Base-by-base conservation (phyloP, 2,329 filamentous ascomycete genomes). In the Colletotrichum salicis region DNA sequence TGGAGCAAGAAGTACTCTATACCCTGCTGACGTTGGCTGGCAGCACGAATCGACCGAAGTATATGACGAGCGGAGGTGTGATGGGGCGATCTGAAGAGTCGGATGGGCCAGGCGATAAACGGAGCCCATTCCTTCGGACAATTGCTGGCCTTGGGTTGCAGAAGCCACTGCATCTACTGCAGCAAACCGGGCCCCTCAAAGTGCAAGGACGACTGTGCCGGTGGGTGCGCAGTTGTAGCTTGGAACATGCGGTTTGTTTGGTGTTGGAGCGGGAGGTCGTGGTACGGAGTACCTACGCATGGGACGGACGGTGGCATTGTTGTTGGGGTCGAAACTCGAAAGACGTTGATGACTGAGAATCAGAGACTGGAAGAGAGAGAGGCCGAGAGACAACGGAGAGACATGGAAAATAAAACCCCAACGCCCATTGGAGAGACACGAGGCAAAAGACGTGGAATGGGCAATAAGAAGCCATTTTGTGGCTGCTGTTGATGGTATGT, bases 61-160 rank as follows among this genome's bases (percentile, higher is more conserved):
- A 59, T 51, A 60, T 59, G 69, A 68, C 65, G 64, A 63, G 19
- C 13, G 24, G 56, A 22, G 27, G 48, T 15, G 24, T 33, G n/a
- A 22, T 19, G 55, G 27, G 22, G 45, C 33, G n/a, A 33, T 52
- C n/a, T 22, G 19, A 27, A 59, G 51, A 48, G 57, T 12, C 57
- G 64, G 57, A 62, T 51, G 57, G 64, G 52, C 64, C 63, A 29
- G 48, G 56, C 51, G 48, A 31, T 31, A 59, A 31, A 37, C 67
- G 22, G 37, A 71, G 22, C 58, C 15, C 58, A 68, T 60, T 64
- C 45, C 65, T 69, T 71, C 69, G 66, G 65, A 69, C 59, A 60
- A 48, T 60, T 64, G 60, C 33, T 69, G 45, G 51, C n/a, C 51
- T 33, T 64, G 29, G 65, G 41, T 19, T 54, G 54, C 65, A 69